These are phyloP conservation scores for Yamadazyma ubonensis DNA, from an alignment of 805 yeast genomes.

Conservation along the genomic window DNA sequence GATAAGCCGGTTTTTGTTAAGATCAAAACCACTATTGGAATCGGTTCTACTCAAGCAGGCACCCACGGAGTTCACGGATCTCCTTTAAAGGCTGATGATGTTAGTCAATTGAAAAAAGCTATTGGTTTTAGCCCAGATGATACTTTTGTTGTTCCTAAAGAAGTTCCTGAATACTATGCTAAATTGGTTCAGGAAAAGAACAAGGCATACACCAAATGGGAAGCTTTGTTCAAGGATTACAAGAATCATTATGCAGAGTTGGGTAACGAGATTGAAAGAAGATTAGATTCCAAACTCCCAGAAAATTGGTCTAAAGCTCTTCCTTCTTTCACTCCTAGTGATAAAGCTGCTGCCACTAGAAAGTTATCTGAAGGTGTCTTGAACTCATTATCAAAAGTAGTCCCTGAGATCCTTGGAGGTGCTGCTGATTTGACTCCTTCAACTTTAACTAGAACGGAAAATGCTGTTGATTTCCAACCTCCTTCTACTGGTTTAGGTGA, in stretches of 20 bases:
- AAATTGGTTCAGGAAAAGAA: slow-evolving; percentile 61
- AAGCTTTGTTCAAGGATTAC: slow-evolving; percentile 60
- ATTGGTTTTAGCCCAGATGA: slow-evolving; percentile 88
- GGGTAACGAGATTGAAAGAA: slow-evolving; percentile 77
- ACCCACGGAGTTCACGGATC: slow-evolving; percentile 94
- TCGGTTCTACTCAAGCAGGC: slow-evolving; percentile 82
- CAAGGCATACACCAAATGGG: slow-evolving; percentile 74
- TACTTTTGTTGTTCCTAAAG: slow-evolving; percentile 75
- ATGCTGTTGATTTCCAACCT: slow-evolving; percentile 90
- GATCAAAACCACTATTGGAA: slow-evolving; percentile 90
- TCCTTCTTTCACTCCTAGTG: slow-evolving; percentile 77
- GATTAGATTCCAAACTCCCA: slow-evolving; percentile 78
- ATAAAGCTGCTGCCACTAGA: slow-evolving; percentile 88
- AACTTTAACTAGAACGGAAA: slow-evolving; percentile 85
- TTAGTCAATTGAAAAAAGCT: slow-evolving; percentile 76
- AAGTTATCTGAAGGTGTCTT: slow-evolving; percentile 85
- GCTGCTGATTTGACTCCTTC: slow-evolving; percentile 98
- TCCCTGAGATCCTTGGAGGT: slow-evolving; percentile 95
- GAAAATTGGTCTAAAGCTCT: slow-evolving; percentile 72
- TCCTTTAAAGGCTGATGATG: slow-evolving; percentile 91
- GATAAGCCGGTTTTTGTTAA: slow-evolving; percentile 90
- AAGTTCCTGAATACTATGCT: slow-evolving; percentile 71
- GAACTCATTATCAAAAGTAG: slow-evolving; percentile 52
- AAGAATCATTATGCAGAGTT: slow-evolving; percentile 66
- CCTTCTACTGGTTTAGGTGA: slow-evolving; percentile 76